Base-by-base conservation (phyloP, 2,329 filamentous ascomycete genomes). In the Diaporthe vaccinii region DNA sequence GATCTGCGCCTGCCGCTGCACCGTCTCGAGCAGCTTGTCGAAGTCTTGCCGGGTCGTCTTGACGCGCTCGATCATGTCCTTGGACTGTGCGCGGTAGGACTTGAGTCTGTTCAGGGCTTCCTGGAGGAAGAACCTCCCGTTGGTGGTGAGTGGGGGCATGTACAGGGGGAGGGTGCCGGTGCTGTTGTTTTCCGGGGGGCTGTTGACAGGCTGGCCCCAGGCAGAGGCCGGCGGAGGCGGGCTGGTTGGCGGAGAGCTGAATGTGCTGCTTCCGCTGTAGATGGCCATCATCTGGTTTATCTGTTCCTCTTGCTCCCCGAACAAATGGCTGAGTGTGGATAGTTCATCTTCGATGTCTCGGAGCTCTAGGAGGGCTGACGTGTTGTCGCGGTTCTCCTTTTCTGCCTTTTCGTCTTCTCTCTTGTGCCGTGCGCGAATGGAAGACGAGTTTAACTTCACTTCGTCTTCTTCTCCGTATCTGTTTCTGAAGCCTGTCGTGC, bases 401-500 rank as follows among this genome's bases (percentile, higher is more conserved):
- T 73, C 70, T 7, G 74, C 74, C 22, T 49, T 58, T 20, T 75
- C 74, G 8, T 84, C 84, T 70, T 86, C 85, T 53, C 82, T 82
- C 53, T 82, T 83, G 76, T 86, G 84, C 0, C 84, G 81, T 1
- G 82, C 83, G 22, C 84, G 81, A 71, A 86, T 86, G 1, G 81
- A 83, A 4, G 82, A 79, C 9, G 82, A 82, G 41, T 87, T 84
- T 49, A 83, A 82, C 49, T 88, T 85, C 1, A 82, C 44, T 3
- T 79, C 81, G 41, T 86, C 84, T 14, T 83, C 84, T 51, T 84
- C 84, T 1, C 82, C 79, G 0, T 86, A 83, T 59, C 85, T 85
- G 76, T 87, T 85, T 46, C 85, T 85, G 77, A 90, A 89, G 0
- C 89, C 88, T 46, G 89, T 86, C 68, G 86, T 87, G 5, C 90